Percentiles rank a stretch among this genome's conserved stretches.
phyloP scores from a whole-genome alignment of 1,284 basidiomycete species.

The Apiotrichum mycotoxinovorans region DNA sequence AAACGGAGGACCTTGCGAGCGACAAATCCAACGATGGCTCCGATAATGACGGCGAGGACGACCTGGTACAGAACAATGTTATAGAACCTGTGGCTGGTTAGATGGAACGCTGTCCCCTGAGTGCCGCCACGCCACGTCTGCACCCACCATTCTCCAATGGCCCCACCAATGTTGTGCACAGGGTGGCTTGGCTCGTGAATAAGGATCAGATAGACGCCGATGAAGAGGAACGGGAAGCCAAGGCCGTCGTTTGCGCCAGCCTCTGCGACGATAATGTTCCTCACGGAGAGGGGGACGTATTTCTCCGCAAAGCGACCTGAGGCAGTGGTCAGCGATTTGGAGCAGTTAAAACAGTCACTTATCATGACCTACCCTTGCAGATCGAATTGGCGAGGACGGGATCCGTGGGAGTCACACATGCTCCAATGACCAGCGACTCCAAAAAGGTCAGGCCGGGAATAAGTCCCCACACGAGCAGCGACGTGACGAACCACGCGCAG shows the following conservation, averaged over 20 bases:
- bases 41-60: slow-evolving; percentile 70
- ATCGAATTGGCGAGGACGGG: slow-evolving; percentile 75
- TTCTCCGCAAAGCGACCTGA: slow-evolving; percentile 45
- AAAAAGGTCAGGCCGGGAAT: slow-evolving; percentile 83
- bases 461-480: slow-evolving; percentile 77
- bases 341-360: not conserved
- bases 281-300: slow-evolving; percentile 44
- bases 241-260: slow-evolving; percentile 64
- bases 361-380: slow-evolving; percentile 38
- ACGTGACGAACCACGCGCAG: slow-evolving; percentile 79
- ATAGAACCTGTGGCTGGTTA: slow-evolving; percentile 39
- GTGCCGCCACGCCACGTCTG: not conserved
- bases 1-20: slow-evolving; percentile 39
- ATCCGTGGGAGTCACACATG: slow-evolving; percentile 94
- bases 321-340: too few relatives aligned
- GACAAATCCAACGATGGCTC: slow-evolving; percentile 68
- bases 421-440: slow-evolving; percentile 78
- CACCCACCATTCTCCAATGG: slow-evolving; percentile 62
- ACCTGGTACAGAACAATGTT: slow-evolving; percentile 53
- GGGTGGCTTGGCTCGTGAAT: slow-evolving; percentile 51
- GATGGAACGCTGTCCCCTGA: too few relatives aligned
- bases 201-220: slow-evolving; percentile 81
- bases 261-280: slow-evolving; percentile 48
- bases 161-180: slow-evolving; percentile 54
- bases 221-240: slow-evolving; percentile 91